Base-by-base conservation (phyloP, 2,329 filamentous ascomycete species). In the Fusarium goolgardi region DNA sequence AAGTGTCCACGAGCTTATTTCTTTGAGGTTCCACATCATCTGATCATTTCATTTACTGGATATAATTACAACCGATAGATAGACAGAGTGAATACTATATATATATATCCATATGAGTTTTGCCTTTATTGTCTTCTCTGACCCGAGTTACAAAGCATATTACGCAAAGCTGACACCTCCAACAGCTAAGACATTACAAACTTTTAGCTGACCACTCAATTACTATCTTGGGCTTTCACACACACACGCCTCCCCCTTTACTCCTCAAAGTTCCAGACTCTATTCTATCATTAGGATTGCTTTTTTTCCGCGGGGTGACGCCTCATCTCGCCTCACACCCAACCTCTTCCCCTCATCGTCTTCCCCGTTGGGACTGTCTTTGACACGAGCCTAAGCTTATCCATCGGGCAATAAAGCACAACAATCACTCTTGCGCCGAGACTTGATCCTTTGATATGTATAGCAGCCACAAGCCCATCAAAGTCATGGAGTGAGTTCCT, bases 401-500 rank as follows among this genome's bases (percentile, higher is more conserved):
- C 40, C 45, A 49, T 69, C 58, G 46, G 60, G 52, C 56, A 61
- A 59, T 35, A 67, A 68, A 71, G 66, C 52, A 45, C 43, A 71
- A 47, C 61, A 39, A 50, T 46, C 51, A 37, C 37, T 55, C 29
- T 63, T 65, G 23, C 57, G 29, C 61, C 55, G 53, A 55, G 51
- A 47, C 45, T 39, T 54, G 58, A 59, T 57, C 51, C 27, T 41
- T 37, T 70, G 67, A 57, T 69, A 78, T 78, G 75, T 79, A 77
- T 66, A 74, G 73, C 40, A 78, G 77, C 70, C 77, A 79, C 55
- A 79, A 79, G 59, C 75, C 77, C 68, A 78, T 80, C 62, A 76
- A 71, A 73, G 72, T 74, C 69, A 75, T 80, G 76, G 77, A 79
- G 78, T 80, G 71, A 75, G 78, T 58, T 43, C 31, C 34, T 41